These are phyloP conservation scores for Camellia oleifera DNA, from an alignment of 179 eudicot genomes.

Conservation along the genomic window DNA sequence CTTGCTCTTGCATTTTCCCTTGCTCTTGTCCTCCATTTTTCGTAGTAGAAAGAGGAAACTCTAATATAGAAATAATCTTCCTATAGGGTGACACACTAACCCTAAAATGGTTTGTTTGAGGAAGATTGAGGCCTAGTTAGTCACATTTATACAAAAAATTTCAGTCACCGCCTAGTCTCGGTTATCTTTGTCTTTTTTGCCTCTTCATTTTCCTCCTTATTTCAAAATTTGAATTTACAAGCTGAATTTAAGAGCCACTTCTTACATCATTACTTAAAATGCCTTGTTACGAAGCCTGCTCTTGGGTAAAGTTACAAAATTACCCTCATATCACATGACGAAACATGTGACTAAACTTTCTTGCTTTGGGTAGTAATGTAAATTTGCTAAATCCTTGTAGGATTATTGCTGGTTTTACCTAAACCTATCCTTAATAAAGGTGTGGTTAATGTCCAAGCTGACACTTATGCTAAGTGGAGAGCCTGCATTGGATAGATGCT, in stretches of 20 bases:
- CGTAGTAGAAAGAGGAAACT: background rate
- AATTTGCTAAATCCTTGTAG: background rate
- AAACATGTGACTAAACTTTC: background rate
- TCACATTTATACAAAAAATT: conserved; percentile 3
- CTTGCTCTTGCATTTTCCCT: background rate
- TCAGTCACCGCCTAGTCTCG: background rate
- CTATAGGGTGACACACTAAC: background rate
- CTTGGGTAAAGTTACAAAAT: background rate
- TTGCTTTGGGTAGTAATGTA: background rate
- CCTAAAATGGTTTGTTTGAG: background rate
- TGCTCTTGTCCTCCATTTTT: conserved; percentile 11
- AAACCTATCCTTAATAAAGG: background rate
- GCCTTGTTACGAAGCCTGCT: background rate
- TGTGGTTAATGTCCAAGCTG: background rate
- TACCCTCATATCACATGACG: background rate
- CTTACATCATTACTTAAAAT: background rate
- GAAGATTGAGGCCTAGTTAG: background rate
- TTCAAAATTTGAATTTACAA: background rate
- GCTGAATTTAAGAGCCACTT: background rate
- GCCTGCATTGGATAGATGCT: background rate
- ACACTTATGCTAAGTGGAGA: background rate
- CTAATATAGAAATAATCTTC: background rate
- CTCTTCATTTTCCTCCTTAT: background rate
- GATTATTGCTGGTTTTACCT: background rate
- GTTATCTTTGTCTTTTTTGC: background rate